Evolutionary conservation across 768 basidiomycete species (phyloP).

Genomic region (Russula earlei): DNA sequence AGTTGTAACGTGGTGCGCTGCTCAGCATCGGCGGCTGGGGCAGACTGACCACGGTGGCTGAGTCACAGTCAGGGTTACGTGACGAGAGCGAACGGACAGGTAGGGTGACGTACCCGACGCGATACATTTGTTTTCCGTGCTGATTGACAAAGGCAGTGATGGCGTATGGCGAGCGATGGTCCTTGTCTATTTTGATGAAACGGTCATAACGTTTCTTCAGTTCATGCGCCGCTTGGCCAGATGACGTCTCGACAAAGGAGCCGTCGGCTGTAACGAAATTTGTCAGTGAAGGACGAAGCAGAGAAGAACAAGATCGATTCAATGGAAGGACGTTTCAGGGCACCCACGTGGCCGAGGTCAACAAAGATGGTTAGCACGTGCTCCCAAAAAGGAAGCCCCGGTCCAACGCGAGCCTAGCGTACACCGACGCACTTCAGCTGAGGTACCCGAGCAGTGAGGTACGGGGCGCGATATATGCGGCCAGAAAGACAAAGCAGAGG

Average conservation of each 20-base stretch:
- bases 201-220: slow-evolving; percentile 72
- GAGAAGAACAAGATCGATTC: slow-evolving; percentile 1
- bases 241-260: slow-evolving; percentile 73
- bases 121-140: slow-evolving; percentile 67
- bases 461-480: background rate
- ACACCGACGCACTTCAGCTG: background rate
- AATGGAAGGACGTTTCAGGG: background rate
- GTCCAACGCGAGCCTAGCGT: background rate
- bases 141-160: slow-evolving; percentile 80
- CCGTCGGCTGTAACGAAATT: slow-evolving; percentile 45
- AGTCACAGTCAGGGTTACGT: background rate
- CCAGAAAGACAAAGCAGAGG: background rate
- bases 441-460: background rate
- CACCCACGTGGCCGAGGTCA: slow-evolving; percentile 6
- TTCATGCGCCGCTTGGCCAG: slow-evolving; percentile 64
- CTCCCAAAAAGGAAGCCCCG: slow-evolving; percentile 3
- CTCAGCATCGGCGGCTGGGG: slow-evolving; percentile 50
- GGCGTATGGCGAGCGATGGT: slow-evolving; percentile 66
- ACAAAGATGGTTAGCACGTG: background rate
- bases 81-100: background rate
- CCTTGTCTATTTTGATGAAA: slow-evolving; percentile 51
- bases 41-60: slow-evolving; percentile 52
- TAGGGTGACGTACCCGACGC: slow-evolving; percentile 57
- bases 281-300: slow-evolving; percentile 2
- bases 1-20: slow-evolving; percentile 26